Evolutionary conservation across 495 filamentous ascomycete genomes (phyloP).

Genomic region (Apiosordaria backusii): DNA sequence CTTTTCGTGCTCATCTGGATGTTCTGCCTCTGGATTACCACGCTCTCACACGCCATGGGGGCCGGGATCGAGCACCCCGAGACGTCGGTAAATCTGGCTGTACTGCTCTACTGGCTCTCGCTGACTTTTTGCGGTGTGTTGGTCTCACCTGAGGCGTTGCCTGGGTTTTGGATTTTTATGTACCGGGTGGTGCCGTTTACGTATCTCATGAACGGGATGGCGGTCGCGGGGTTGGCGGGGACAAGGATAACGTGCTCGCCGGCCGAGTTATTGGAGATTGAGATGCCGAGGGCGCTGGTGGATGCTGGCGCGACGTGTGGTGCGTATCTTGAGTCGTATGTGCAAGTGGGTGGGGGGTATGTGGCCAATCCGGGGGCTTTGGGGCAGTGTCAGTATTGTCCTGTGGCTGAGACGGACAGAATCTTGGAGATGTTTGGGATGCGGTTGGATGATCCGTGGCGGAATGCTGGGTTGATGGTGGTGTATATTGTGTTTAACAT

Average conservation of each 20-base stretch:
- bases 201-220: slow-evolving; percentile 43
- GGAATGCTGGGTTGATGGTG: background rate
- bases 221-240: background rate
- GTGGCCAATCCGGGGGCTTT: background rate
- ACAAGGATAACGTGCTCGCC: background rate
- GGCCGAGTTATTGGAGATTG: background rate
- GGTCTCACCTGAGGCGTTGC: slow-evolving; percentile 43
- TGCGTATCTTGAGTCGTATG: background rate
- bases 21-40: slow-evolving; percentile 34
- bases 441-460: background rate
- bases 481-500: background rate
- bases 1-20: slow-evolving; percentile 37
- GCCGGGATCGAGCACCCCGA: slow-evolving; percentile 52
- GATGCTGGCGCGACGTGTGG: background rate
- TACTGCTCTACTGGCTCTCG: slow-evolving; percentile 40
- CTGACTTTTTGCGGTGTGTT: slow-evolving; percentile 18
- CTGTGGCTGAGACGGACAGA: background rate
- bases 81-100: slow-evolving; percentile 52
- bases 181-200: slow-evolving; percentile 53
- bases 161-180: slow-evolving; percentile 40
- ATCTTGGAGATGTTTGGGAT: background rate
- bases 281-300: too few relatives aligned
- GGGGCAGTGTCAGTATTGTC: background rate
- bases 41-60: slow-evolving; percentile 50
- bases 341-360: background rate